Evolutionary conservation across 164 flowering plant genomes (phyloP), one percentile per base, ranked within the genome.

Genomic region (Tinospora cordifolia): DNA sequence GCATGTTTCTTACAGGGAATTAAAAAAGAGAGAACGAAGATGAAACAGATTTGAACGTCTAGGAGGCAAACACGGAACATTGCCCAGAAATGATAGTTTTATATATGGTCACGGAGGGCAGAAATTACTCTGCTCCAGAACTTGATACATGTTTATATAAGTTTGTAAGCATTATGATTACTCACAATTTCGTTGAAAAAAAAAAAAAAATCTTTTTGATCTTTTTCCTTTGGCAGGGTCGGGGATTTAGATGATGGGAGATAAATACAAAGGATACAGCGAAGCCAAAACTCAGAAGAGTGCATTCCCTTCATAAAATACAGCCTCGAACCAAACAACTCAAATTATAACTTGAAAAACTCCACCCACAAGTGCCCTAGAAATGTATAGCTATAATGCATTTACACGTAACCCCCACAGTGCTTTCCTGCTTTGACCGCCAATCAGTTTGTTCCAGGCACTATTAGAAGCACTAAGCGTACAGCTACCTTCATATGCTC

Each of bases 281-380:
- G 21, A 51, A 17, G 59, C 59, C 59, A 51, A 51, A 51, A 51
- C 59, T 51, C 15, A 17, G 59, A 51, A 51, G 59, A 51, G 15
- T 51, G 59, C 59, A 17, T 51, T 51, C 59, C 59, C 59, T 13
- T 26, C 63, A 22, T 30, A 60, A n/a, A 22, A 24, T 60, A 60
- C 63, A 51, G 59, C 63, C 63, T 22, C 30, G 9, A 60, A 60
- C 27, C 27, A 60, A 60, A 22, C 25, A 60, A n/a, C 34, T 26
- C 63, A 60, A 25, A 60, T 22, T 60, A 60, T 60, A 25, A 60
- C 58, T 51, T 51, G 17, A 51, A 51, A 51, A n/a, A n/a, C n/a
- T n/a, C 17, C 21, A 51, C 13, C 63, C 59, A 51, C 59, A 51
- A 40, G 59, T n/a, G 3, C 21, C 59, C 22, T 51, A 46, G 15